These are phyloP conservation scores for Huiozyma sinensis DNA, from an alignment of 805 yeast species.

Conservation along the genomic window DNA sequence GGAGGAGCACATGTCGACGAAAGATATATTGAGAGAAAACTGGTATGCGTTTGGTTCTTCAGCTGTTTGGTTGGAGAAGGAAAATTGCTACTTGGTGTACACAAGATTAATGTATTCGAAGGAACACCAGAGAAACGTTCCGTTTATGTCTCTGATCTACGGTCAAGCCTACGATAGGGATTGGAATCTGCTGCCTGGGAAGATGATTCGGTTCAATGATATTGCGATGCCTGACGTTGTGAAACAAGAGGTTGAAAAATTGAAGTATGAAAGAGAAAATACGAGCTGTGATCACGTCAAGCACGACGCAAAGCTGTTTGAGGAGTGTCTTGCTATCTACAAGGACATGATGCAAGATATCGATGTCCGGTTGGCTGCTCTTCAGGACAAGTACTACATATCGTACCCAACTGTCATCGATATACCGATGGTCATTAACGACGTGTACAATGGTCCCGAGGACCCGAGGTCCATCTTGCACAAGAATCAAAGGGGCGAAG, in stretches of 20 bases:
- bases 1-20: constrained; percentile 5
- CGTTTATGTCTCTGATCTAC: constrained; percentile 30
- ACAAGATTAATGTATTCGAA: constrained; percentile 32
- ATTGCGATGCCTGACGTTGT: constrained; percentile 1
- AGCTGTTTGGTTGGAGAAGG: constrained; percentile 34
- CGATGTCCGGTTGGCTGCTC: constrained; percentile 2
- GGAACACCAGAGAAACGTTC: constrained; percentile 9
- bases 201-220: constrained; percentile 15
- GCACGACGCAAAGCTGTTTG: constrained; percentile 2
- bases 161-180: constrained; percentile 35
- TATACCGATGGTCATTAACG: not conserved
- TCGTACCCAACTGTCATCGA: constrained; percentile 6
- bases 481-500: constrained; percentile 1
- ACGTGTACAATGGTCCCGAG: constrained; percentile 5
- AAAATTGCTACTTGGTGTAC: constrained; percentile 38
- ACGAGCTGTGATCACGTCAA: not conserved
- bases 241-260: not conserved
- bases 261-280: not conserved
- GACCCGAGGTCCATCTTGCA: constrained; percentile 6
- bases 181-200: constrained; percentile 30
- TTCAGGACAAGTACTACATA: constrained; percentile 4
- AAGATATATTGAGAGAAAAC: constrained; percentile 4
- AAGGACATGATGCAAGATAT: constrained; percentile 11
- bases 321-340: constrained; percentile 13
- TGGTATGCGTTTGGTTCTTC: constrained; percentile 27